Evolutionary conservation across 2,329 filamentous ascomycete genomes (phyloP).

Genomic region (Pestalotiopsis sp.): DNA sequence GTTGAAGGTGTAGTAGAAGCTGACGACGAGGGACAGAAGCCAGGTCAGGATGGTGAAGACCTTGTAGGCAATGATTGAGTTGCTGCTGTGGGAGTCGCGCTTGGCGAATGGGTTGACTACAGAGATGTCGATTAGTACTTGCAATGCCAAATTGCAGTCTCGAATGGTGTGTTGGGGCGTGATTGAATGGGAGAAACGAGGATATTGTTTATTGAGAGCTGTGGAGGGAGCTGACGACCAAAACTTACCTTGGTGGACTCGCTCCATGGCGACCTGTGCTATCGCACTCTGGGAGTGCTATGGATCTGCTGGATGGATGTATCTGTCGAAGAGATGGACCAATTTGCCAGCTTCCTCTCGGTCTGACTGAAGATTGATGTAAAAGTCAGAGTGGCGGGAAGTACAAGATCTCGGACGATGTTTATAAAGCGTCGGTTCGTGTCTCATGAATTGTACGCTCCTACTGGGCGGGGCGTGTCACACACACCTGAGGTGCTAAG

Average conservation of each 20-base stretch:
- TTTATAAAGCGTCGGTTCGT: slow-evolving; percentile 7
- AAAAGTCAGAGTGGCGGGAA: slow-evolving; percentile 7
- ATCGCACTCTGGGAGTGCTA: not conserved
- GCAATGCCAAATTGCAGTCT: not conserved
- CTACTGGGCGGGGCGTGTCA: slow-evolving; percentile 1
- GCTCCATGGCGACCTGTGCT: slow-evolving; percentile 26
- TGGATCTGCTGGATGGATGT: not conserved
- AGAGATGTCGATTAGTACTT: not conserved
- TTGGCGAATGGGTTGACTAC: slow-evolving; percentile 77
- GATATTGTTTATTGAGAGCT: not conserved
- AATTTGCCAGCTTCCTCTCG: not conserved
- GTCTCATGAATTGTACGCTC: not conserved
- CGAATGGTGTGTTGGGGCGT: not conserved
- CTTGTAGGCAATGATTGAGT: slow-evolving; percentile 73
- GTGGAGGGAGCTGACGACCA: not conserved
- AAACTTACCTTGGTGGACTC: slow-evolving; percentile 30
- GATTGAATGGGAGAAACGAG: too few species aligned
- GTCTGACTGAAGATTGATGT: slow-evolving; percentile 16
- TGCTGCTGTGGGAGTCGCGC: slow-evolving; percentile 65
- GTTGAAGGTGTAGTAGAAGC: slow-evolving; percentile 74
- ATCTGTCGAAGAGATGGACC: not conserved
- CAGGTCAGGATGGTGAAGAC: slow-evolving; percentile 74
- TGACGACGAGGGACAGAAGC: slow-evolving; percentile 71
- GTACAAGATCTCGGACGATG: not conserved
- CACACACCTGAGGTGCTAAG: not conserved